These are phyloP conservation scores for Entomortierella lignicola DNA, from an alignment of 192 early-diverging fungal species.

Conservation along the genomic window DNA sequence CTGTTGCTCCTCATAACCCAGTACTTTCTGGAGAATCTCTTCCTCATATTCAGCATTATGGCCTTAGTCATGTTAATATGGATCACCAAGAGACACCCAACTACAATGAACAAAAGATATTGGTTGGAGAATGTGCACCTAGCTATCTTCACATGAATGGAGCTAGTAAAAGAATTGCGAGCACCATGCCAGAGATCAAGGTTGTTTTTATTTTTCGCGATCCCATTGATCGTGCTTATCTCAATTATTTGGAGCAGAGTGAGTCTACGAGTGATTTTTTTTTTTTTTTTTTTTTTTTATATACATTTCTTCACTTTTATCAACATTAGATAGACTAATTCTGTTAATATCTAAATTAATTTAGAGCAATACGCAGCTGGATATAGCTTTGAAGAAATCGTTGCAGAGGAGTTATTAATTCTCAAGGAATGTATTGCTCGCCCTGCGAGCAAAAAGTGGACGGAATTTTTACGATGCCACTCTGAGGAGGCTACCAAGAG, in stretches of 20 bases:
- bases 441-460: slow-evolving; percentile 47
- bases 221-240: slow-evolving; percentile 63
- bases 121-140: slow-evolving; percentile 49
- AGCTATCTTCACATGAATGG: slow-evolving; percentile 50
- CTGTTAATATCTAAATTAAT: background rate
- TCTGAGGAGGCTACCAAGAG: slow-evolving; percentile 44
- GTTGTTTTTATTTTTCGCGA: slow-evolving; percentile 62
- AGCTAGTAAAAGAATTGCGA: slow-evolving; percentile 57
- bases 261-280: background rate
- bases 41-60: slow-evolving; percentile 52
- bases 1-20: slow-evolving; percentile 35
- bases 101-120: slow-evolving; percentile 43
- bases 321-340: no score
- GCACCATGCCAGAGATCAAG: slow-evolving; percentile 62
- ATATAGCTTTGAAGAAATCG: slow-evolving; percentile 52
- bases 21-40: slow-evolving; percentile 49
- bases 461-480: slow-evolving; percentile 45
- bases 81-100: slow-evolving; percentile 36
- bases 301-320: no score
- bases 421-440: slow-evolving; percentile 52
- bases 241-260: slow-evolving; percentile 60
- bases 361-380: slow-evolving; percentile 54
- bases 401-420: slow-evolving; percentile 46
- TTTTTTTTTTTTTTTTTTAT: background rate
- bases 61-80: slow-evolving; percentile 45